Evolutionary conservation across 495 filamentous ascomycete species (phyloP).

Genomic region (Daldinia loculata): DNA sequence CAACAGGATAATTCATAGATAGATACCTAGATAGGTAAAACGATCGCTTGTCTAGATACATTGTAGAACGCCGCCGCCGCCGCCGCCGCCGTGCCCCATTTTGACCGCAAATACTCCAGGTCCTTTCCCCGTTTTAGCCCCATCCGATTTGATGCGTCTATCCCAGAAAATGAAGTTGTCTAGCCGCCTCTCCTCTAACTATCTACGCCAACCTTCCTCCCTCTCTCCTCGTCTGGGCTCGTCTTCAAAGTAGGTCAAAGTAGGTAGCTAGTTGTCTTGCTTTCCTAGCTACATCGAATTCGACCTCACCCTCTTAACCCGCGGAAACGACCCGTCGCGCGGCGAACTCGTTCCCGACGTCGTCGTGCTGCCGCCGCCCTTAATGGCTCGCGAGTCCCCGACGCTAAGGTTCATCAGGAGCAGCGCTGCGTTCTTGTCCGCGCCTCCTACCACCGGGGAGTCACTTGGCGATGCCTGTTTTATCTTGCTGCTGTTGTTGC

Average conservation of each 20-base stretch:
- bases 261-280: not conserved
- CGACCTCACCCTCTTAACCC: slow-evolving; percentile 50
- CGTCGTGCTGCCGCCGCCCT: slow-evolving; percentile 5
- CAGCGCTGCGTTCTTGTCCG: slow-evolving; percentile 66
- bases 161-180: not conserved
- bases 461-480: not conserved
- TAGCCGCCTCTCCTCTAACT: not conserved
- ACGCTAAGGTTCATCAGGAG: slow-evolving; percentile 64
- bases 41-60: not conserved
- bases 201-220: not conserved
- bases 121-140: not conserved
- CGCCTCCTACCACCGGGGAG: slow-evolving; percentile 18
- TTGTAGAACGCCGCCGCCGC: not conserved
- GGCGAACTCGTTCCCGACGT: slow-evolving; percentile 20
- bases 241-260: too few relatives aligned
- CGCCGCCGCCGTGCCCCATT: not conserved
- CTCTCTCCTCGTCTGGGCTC: not conserved
- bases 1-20: not conserved
- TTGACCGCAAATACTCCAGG: not conserved
- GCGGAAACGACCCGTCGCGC: slow-evolving; percentile 24
- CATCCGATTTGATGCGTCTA: not conserved
- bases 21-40: not conserved
- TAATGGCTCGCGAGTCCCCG: slow-evolving; percentile 46
- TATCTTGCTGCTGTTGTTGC: not conserved
- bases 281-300: slow-evolving; percentile 46